Base-by-base conservation (phyloP, 306 rosid genomes). In the Cicer arietinum region DNA sequence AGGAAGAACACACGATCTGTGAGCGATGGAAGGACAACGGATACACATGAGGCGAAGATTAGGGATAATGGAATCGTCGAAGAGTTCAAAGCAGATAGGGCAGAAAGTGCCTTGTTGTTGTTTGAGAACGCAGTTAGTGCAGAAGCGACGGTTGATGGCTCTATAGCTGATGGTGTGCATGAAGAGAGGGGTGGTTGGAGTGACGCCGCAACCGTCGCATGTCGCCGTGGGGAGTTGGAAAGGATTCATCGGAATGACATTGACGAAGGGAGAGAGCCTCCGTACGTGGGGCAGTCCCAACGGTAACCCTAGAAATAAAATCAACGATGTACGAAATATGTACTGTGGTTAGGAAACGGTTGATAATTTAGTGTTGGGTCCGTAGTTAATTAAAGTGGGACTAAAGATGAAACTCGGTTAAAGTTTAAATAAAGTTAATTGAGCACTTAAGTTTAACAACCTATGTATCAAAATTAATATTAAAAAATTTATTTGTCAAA, bases 41-140 rank as follows among this genome's bases (percentile, higher is more conserved):
- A 83, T 76, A 78, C 97, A 91, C 82, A 91, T 80, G 79, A 87
- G 83, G 57, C 88, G 92, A 10, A 83, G 86, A 12, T 76, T 62
- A 0, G 88, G 87, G 0, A 80, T 73, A 3, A 82, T 88, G 1
- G 86, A 16, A 3, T 76, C 76, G n/a, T 89, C 85, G 79, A 79
- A 85, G 59, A 81, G 81, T 18, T 85, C 86, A 75, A 86, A 84
- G 75, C 97, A 91, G 48, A 89, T 50, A 6, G 97, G 97, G 82
- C 97, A 91, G 78, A 89, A 91, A 72, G 74, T 86, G 30, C 88
- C 88, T 0, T 74, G 88, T 53, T 89, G 82, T 60, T 77, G 76
- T 68, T 80, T 86, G 69, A 91, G 91, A 72, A 89, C 82, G 85
- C 97, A 91, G 67, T 91, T 82, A 30, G 92, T 89, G 84, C 97